phyloP scores from a whole-genome alignment of 2,329 filamentous ascomycete genomes.

The Ophiostoma fasciatum region DNA sequence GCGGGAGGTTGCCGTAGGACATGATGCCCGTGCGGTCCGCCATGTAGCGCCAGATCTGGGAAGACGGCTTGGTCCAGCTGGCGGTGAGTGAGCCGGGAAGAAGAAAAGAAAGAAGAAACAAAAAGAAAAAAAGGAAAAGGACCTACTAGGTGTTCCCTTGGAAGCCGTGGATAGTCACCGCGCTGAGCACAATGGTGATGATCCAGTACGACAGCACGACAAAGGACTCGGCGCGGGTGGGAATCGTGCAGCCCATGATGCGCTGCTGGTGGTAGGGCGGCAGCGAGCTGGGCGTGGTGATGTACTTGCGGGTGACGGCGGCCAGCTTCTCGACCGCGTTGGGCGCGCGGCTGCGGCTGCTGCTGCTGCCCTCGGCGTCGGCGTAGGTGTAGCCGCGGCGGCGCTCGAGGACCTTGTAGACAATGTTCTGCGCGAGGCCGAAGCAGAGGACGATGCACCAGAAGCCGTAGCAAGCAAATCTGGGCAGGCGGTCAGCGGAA shows the following conservation, averaged over 20 bases:
- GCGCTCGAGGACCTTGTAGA: conserved; percentile 2
- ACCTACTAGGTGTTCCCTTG: conserved; percentile 5
- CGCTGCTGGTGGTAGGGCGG: conserved; percentile 8
- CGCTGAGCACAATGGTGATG: conserved; percentile 6
- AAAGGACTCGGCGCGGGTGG: conserved; percentile 11
- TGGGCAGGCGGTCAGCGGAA: background rate
- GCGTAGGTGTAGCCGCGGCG: conserved; percentile 5
- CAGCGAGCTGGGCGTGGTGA: conserved; percentile 8
- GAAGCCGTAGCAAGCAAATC: conserved; percentile 8
- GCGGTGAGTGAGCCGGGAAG: background rate
- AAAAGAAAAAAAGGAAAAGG: background rate
- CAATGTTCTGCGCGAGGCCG: conserved; percentile 7
- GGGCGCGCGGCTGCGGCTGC: background rate
- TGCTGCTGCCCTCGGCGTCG: conserved; percentile 4
- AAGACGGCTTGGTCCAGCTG: background rate
- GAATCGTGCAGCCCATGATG: conserved; percentile 12
- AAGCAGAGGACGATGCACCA: conserved; percentile 9
- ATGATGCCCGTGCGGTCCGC: conserved; percentile 12
- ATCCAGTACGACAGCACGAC: conserved; percentile 11
- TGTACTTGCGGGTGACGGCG: conserved; percentile 7
- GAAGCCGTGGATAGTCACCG: background rate
- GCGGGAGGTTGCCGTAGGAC: conserved; percentile 9
- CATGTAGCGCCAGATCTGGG: conserved; percentile 10
- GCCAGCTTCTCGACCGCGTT: background rate
- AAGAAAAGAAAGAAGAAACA: background rate